Percentiles rank a stretch among this genome's conserved stretches.
Evolutionary conservation across 169 alveolate genomes (phyloP).

Genomic region (Plasmodium blacklocki): DNA sequence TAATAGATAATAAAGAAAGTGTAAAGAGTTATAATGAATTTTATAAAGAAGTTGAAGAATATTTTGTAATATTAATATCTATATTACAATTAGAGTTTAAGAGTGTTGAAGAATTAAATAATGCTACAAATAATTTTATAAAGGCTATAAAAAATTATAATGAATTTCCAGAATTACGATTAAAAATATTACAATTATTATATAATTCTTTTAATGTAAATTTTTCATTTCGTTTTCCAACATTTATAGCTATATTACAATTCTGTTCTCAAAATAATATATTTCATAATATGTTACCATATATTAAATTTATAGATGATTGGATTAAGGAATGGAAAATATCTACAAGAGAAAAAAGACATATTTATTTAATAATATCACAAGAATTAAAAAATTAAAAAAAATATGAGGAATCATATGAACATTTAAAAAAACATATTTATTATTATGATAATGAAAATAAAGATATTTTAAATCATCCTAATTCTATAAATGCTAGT

Average conservation of each 20-base stretch:
- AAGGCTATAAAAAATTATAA: slow-evolving; percentile 78
- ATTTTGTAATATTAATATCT: slow-evolving; percentile 84
- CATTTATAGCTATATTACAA: slow-evolving; percentile 80
- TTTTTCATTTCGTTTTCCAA: slow-evolving; percentile 79
- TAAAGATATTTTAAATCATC: slow-evolving; percentile 27
- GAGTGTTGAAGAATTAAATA: slow-evolving; percentile 80
- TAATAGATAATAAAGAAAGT: slow-evolving; percentile 71
- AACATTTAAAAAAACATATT: slow-evolving; percentile 66
- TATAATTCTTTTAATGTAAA: slow-evolving; percentile 82
- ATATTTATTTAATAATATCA: slow-evolving; percentile 80
- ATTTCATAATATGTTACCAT: slow-evolving; percentile 79
- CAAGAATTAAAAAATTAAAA: slow-evolving; percentile 79
- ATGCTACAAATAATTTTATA: slow-evolving; percentile 81
- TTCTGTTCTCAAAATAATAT: slow-evolving; percentile 81
- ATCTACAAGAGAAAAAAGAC: slow-evolving; percentile 75
- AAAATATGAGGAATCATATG: slow-evolving; percentile 69
- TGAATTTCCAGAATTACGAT: slow-evolving; percentile 78
- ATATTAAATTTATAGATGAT: slow-evolving; percentile 78
- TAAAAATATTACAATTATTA: slow-evolving; percentile 81
- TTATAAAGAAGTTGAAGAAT: slow-evolving; percentile 82
- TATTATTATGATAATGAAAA: slow-evolving; percentile 47
- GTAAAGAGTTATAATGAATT: slow-evolving; percentile 37
- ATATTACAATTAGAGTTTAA: slow-evolving; percentile 84
- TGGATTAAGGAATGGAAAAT: slow-evolving; percentile 84
- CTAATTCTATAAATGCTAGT: slow-evolving; percentile 78